These are phyloP conservation scores for Apiospora rasikravindrae DNA, from an alignment of 2,329 filamentous ascomycete genomes.

Conservation along the genomic window DNA sequence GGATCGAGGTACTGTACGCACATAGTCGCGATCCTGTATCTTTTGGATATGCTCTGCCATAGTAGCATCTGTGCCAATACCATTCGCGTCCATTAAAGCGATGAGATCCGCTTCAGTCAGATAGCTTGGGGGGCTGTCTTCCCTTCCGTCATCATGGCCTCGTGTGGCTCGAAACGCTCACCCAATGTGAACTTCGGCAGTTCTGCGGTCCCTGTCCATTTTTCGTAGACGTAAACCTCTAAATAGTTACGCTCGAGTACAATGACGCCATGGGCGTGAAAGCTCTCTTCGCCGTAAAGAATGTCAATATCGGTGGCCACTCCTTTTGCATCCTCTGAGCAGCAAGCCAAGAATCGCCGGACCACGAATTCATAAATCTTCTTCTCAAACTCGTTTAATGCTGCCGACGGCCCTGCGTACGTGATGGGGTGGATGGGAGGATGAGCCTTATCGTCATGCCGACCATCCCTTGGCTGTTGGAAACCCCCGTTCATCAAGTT, in stretches of 20 bases:
- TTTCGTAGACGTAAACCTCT: conserved; percentile 95
- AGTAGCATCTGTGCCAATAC: conserved; percentile 96
- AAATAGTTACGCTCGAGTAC: conserved; percentile 92
- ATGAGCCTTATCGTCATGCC: conserved; percentile 94
- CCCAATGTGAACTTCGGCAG: conserved; percentile 80
- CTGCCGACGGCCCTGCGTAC: conserved; percentile 72
- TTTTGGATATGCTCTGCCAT: conserved; percentile 99
- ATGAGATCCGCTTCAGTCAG: conserved; percentile 96
- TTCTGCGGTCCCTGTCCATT: conserved; percentile 87
- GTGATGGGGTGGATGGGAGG: conserved; percentile 95
- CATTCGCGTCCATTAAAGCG: conserved; percentile 96
- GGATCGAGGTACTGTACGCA: conserved; percentile 63
- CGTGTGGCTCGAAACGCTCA: conserved; percentile 84
- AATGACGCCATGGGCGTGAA: conserved; percentile 81
- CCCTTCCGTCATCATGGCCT: conserved; percentile 89
- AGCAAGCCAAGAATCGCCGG: conserved; percentile 91
- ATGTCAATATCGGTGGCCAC: conserved; percentile 85
- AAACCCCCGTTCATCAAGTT: conserved; percentile 77
- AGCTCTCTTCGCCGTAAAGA: conserved; percentile 80
- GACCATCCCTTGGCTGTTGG: conserved; percentile 78
- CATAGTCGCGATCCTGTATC: conserved; percentile 90
- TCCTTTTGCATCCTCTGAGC: conserved; percentile 90
- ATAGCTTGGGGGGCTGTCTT: conserved; percentile 84
- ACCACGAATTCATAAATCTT: conserved; percentile 92
- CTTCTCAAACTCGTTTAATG: conserved; percentile 70